Evolutionary conservation across 108 stramenopile genomes (phyloP), one percentile per base, ranked within the genome.

Genomic region (Cyclostephanos tholiformis): DNA sequence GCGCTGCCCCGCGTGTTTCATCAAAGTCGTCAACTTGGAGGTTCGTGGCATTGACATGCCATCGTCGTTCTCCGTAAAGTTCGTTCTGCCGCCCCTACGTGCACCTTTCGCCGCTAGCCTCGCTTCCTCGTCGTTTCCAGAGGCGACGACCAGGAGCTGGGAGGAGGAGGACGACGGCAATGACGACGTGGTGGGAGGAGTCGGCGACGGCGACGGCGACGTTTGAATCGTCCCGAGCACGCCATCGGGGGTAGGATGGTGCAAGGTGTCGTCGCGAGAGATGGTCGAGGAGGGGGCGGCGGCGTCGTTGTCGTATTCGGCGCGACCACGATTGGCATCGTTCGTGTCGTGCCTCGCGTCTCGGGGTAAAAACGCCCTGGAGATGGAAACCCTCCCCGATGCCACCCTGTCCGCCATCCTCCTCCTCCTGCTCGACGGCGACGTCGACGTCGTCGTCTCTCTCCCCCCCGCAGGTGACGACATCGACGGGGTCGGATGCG

Each of bases 361-460:
- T 12, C 41, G 41, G 25, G 26, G 32, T 26, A 63, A 29, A 12
- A 53, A 36, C n/a, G 68, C 50, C n/a, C 43, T 73, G 22, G 72
- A 53, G 16, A 74, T 46, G 8, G 65, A 11, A 2, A 72, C 71
- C 51, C 62, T 72, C 22, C 71, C 71, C 27, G 23, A 26, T 0
- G 71, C 71, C 6, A 72, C 60, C 39, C 61, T 44, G 20, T 63
- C 65, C 0, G 29, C 65, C 63, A 74, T 57, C 26, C 60, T 58
- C 19, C 59, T 53, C 11, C 56, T 62, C 8, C 55, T 69, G 4
- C 7, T 23, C 10, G 10, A 10, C 3, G 26, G 19, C 20, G 26
- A 38, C 55, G 51, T 7, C 32, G 32, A 32, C 32, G n/a, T n/a
- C 23, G 50, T 25, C 50, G 48, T 9, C 39, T 4, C 38, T 3